Conservation (phyloP, 768 basidiomycete species). For the Tylopilus vinaceipallidus region DNA sequence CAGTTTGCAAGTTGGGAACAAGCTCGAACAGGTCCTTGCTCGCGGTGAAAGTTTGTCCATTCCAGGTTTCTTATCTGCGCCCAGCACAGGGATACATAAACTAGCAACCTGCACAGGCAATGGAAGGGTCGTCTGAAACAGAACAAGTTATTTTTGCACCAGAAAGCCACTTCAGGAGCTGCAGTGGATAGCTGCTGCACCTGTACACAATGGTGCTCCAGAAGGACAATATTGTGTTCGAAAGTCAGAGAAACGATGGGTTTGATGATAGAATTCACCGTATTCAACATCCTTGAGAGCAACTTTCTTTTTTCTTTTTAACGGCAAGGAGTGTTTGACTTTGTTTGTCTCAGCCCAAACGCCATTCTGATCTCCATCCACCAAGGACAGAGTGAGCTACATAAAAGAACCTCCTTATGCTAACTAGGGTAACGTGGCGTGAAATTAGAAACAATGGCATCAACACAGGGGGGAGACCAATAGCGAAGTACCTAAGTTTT, state of each 20-base stretch:
- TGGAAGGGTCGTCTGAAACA: conserved; percentile 4
- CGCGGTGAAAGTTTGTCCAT: conserved; percentile 14
- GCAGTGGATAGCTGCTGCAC: conserved; percentile 28
- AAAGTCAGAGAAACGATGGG: no score
- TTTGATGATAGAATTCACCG: no score
- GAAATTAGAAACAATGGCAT: conserved; percentile 32
- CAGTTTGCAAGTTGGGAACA: not conserved
- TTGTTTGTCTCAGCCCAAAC: not conserved
- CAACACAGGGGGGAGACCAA: conserved; percentile 31
- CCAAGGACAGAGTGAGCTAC: conserved; percentile 4
- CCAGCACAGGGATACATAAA: conserved; percentile 1
- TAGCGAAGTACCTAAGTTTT: conserved; percentile 37
- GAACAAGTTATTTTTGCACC: conserved; percentile 26
- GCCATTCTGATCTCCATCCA: not conserved
- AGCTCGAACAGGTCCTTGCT: no score
- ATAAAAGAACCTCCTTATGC: conserved; percentile 15
- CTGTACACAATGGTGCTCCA: conserved; percentile 33
- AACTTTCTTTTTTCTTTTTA: no score
- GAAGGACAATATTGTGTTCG: no score
- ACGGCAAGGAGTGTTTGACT: conserved; percentile 12
- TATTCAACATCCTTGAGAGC: no score
- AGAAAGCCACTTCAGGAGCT: conserved; percentile 34
- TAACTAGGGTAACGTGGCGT: conserved; percentile 33
- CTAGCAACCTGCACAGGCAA: conserved; percentile 5
- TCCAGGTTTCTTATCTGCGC: conserved; percentile 6